Percentiles rank a stretch among this genome's conserved stretches.
These are phyloP conservation scores for Ganoderma leucocontextum DNA, from an alignment of 1,284 basidiomycete genomes.

Conservation along the genomic window DNA sequence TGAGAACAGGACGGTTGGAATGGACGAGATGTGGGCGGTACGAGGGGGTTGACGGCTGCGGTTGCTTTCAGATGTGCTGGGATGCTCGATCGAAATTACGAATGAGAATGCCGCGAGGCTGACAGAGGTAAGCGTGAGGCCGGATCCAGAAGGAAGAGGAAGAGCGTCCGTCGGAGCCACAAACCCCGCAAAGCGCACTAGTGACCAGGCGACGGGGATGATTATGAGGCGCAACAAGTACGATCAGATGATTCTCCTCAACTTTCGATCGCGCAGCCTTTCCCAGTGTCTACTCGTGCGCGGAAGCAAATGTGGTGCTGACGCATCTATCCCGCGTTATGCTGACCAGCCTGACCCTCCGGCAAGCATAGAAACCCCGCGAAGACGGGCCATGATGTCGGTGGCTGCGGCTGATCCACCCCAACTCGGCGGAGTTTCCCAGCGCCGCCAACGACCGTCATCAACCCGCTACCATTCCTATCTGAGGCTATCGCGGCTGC, in stretches of 20 bases:
- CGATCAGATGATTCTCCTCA: conserved; percentile 31
- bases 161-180: conserved; percentile 16
- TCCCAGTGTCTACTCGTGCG: conserved; percentile 19
- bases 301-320: conserved; percentile 32
- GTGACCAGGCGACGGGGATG: conserved; percentile 3
- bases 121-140: background rate
- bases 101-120: background rate
- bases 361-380: conserved; percentile 16
- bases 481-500: conserved; percentile 18
- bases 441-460: conserved; percentile 14
- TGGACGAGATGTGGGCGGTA: conserved; percentile 28
- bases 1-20: conserved; percentile 22
- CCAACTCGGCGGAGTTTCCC: conserved; percentile 8
- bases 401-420: conserved; percentile 14
- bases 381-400: conserved; percentile 9
- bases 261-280: conserved; percentile 5
- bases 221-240: conserved; percentile 6
- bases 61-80: conserved; percentile 20
- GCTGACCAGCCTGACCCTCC: conserved; percentile 8
- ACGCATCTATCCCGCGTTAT: conserved; percentile 25
- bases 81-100: background rate
- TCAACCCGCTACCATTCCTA: conserved; percentile 16
- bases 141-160: background rate
- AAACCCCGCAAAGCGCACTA: conserved; percentile 11
- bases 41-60: conserved; percentile 19